Evolutionary conservation across 768 basidiomycete species (phyloP).

Genomic region (Lentinula guzmanii): DNA sequence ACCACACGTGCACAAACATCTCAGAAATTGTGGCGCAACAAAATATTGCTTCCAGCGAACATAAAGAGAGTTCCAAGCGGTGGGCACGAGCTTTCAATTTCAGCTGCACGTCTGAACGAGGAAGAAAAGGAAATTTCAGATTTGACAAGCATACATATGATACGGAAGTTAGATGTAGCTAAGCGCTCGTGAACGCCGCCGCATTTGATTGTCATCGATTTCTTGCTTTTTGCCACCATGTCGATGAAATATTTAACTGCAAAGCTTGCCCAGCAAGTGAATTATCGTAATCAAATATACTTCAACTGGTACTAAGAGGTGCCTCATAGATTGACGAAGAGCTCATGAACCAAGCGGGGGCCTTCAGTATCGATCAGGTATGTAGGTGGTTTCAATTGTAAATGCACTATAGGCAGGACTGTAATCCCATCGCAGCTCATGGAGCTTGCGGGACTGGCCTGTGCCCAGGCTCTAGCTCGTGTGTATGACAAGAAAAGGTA

Average conservation of each 20-base stretch:
- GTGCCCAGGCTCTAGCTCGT: conserved; percentile 82
- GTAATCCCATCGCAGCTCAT: conserved; percentile 58
- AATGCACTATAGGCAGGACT: background rate
- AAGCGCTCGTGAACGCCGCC: too few species aligned
- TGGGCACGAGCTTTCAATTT: too few species aligned
- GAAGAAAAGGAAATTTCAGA: too few species aligned
- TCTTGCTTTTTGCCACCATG: conserved; percentile 25
- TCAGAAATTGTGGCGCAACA: background rate
- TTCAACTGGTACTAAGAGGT: background rate
- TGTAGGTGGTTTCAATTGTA: background rate
- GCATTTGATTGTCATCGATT: too few species aligned
- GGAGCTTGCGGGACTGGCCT: conserved; percentile 94
- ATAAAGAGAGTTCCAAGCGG: background rate
- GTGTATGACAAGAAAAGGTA: conserved; percentile 66
- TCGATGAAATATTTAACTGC: conserved; percentile 64
- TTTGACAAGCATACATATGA: too few species aligned
- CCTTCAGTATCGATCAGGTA: conserved; percentile 93
- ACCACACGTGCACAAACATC: background rate
- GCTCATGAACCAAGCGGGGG: conserved; percentile 82
- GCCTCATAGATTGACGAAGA: conserved; percentile 79
- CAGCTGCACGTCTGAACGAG: too few species aligned
- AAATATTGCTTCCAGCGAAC: background rate
- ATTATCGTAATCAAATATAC: background rate
- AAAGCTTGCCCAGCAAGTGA: conserved; percentile 71
- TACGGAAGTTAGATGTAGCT: too few species aligned